Evolutionary conservation across 306 rosid species (phyloP), one percentile per base, ranked within the genome.

Genomic region (Cyamopsis tetragonoloba): DNA sequence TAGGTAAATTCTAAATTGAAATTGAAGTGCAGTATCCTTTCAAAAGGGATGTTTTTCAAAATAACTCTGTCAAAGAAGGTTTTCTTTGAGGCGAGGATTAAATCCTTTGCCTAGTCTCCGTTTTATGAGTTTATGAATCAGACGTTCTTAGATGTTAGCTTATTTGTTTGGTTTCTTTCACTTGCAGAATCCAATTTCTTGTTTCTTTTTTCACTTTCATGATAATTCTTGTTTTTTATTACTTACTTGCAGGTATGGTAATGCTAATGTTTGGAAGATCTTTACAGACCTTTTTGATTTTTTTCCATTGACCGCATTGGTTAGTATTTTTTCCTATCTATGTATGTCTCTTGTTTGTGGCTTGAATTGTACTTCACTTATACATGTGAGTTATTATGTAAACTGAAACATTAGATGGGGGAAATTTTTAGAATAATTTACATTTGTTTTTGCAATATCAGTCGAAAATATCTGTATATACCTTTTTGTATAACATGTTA

Each of bases 261-360:
- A 78, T 78, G 99, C 97, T 58, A 95, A 68, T 75, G 97, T 95
- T 35, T 95, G 99, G 99, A 95, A 95, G 91, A 91, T 70, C 72
- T 95, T 95, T 72, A 95, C 99, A 2, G 99, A 95, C 80, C 97
- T 95, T 76, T 95, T 95, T 64, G 99, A 95, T 83, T 95, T 79
- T 83, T 90, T 95, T 66, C 99, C 99, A 4, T 70, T 95, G 87
- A 95, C 99, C 28, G 99, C 99, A 35, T 85, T 95, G 99, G 97
- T 95, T 78, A 88, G 99, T 88, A 68, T 57, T 23, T 23, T 24
- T 10, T 4, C n/a, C 22, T 8, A n/a, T 14, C 22, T 61, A 50
- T 39, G 10, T 51, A 7, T 70, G 49, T 13, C 1, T 69, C 74
- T 4, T 15, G 30, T 76, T 39, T 4, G n/a, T 27, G 34, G 26